A percentile compares a stretch with the other conserved stretches of the same genome.
Evolutionary conservation across 208 protist species (phyloP).

Genomic region (Entamoeba moshkovskii): DNA sequence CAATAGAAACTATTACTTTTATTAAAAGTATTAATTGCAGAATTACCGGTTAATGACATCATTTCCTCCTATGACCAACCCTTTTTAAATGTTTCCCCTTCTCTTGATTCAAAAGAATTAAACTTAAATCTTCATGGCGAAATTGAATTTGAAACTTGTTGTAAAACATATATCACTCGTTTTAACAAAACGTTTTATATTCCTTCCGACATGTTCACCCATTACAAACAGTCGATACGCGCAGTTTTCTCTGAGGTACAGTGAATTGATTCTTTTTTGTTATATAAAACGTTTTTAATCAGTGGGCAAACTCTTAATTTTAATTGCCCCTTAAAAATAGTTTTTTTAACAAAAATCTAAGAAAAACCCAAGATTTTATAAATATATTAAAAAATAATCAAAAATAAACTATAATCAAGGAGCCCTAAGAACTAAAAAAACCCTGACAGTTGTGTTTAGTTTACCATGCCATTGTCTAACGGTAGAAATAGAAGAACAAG

Average conservation of each 20-base stretch:
- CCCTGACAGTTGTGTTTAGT: background rate
- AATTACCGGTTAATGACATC: background rate
- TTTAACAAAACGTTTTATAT: background rate
- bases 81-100: background rate
- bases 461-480: slow-evolving; percentile 70
- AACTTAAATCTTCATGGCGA: background rate
- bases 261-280: too few species aligned
- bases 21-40: background rate
- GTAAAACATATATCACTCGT: background rate
- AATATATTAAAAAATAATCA: too few species aligned
- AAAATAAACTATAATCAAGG: too few species aligned
- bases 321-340: too few species aligned
- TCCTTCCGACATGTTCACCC: background rate
- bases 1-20: background rate
- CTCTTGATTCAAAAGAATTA: background rate
- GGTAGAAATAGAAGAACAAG: slow-evolving; percentile 87
- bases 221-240: background rate
- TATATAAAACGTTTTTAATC: too few species aligned
- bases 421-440: too few species aligned
- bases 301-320: too few species aligned
- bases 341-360: too few species aligned
- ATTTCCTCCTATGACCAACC: background rate
- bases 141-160: background rate
- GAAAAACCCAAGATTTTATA: too few species aligned
- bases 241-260: too few species aligned